Base-by-base conservation (phyloP, 768 basidiomycete genomes). In the Kwoniella europaea region DNA sequence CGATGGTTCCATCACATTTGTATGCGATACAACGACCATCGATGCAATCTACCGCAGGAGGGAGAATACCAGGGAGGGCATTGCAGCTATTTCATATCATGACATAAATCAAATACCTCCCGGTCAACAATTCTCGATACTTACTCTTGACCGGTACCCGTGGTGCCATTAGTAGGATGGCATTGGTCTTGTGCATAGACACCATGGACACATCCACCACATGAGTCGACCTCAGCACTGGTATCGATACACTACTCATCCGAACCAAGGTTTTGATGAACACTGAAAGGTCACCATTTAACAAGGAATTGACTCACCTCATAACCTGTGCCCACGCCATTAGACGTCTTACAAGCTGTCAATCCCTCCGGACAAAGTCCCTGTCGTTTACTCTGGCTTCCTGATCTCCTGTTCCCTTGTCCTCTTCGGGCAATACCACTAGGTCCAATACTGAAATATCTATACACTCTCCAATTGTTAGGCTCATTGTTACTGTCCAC, bases 161-260 rank as follows among this genome's bases (percentile, higher is more conserved):
- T 10, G 18, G 20, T 55, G 24, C 10, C 10, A 22, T 24, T 24
- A 12, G n/a, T 55, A 0, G n/a, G n/a, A 10, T 12, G 16, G 24
- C 24, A 24, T 20, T 22, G 16, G 10, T 55, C 24, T 10, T n/a
- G 54, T 0, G 24, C 24, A n/a, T 20, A 55, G 0, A 18, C 16
- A 0, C 54, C 54, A 24, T 55, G n/a, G n/a, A 55, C 3, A 24
- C 54, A 55, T 2, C 54, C 54, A 20, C 54, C 54, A 13, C 54
- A 55, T 0, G 54, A 55, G n/a, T 55, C 54, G 24, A 55, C 20
- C 10, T 55, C 54, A 10, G 20, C 24, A 55, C 24, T 22, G 10
- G 54, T 55, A 55, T 55, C 54, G 24, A 55, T 55, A 22, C 54
- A 55, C 54, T 55, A 24, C 35, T 35, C 35, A 35, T 35, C 35